Conservation (phyloP, 23 red algal genomes). For the Gracilaria domingensis region DNA sequence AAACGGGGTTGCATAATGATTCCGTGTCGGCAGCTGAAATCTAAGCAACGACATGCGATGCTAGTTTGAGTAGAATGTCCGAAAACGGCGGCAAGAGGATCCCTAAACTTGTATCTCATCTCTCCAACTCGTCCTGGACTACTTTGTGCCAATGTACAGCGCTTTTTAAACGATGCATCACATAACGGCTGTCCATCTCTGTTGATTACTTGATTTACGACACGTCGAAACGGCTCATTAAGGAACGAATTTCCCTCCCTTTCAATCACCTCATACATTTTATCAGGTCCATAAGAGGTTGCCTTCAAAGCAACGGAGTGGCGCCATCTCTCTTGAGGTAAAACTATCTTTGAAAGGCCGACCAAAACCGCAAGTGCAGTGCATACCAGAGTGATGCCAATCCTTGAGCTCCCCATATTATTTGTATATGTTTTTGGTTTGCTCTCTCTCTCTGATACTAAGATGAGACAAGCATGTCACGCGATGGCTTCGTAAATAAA, state of each 20-base stretch:
- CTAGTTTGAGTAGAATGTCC: neutral
- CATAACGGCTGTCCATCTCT: neutral
- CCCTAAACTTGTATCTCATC: neutral
- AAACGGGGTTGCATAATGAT: neutral
- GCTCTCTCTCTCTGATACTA: no score
- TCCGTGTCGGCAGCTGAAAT: neutral
- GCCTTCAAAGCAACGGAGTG: neutral
- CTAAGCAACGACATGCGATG: neutral
- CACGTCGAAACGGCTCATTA: neutral
- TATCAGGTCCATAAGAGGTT: neutral
- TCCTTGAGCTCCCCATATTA: no score
- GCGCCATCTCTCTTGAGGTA: neutral
- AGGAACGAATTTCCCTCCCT: neutral
- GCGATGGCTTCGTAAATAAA: no score
- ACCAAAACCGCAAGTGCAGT: no score
- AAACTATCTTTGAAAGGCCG: no score
- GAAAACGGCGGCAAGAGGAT: neutral
- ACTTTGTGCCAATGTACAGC: neutral
- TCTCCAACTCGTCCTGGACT: neutral
- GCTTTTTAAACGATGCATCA: neutral
- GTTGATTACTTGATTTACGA: neutral
- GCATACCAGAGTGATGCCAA: no score
- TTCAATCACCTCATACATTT: neutral
- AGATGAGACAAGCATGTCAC: no score
- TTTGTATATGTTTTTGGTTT: no score